Percentiles rank a stretch among this genome's conserved stretches.
Conservation (phyloP, 2,329 filamentous ascomycete genomes). For the Calycina herbarum region DNA sequence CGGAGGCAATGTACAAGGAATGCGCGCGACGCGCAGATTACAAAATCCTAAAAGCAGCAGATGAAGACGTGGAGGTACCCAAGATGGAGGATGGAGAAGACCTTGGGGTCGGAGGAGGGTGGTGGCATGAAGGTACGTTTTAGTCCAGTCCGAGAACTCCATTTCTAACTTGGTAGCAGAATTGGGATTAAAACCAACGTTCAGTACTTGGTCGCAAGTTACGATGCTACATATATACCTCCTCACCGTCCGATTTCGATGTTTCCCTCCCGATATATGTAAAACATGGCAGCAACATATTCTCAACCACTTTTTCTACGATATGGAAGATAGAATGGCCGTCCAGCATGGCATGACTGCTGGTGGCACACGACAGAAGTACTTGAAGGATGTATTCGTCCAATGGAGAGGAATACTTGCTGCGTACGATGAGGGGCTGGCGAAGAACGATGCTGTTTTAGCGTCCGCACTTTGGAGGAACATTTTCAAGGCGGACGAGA, state of each 20-base stretch:
- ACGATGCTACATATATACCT: conserved; percentile 97
- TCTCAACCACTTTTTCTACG: conserved; percentile 92
- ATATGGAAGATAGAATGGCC: conserved; percentile 81
- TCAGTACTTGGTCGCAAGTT: conserved; percentile 93
- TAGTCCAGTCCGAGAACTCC: conserved; percentile 11
- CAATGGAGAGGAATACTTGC: conserved; percentile 88
- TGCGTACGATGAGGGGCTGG: conserved; percentile 80
- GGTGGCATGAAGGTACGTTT: conserved; percentile 77
- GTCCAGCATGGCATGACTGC: conserved; percentile 71
- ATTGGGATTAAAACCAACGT: conserved; percentile 78
- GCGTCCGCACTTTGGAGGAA: conserved; percentile 91
- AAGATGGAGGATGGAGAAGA: conserved; percentile 80
- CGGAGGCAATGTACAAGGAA: conserved; percentile 61
- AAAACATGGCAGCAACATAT: conserved; percentile 85
- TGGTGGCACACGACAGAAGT: conserved; percentile 59
- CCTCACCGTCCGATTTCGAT: conserved; percentile 77
- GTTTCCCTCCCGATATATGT: conserved; percentile 68
- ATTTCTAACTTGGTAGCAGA: conserved; percentile 48
- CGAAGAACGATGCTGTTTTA: conserved; percentile 74
- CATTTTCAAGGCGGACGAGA: conserved; percentile 73
- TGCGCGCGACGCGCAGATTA: conserved; percentile 33
- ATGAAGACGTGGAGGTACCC: conserved; percentile 62
- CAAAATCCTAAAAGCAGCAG: conserved; percentile 26
- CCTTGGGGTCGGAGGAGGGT: conserved; percentile 69
- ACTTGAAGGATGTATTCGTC: conserved; percentile 84